Conservation (phyloP, 176 grass and related monocot genomes). For the Typha latifolia region DNA sequence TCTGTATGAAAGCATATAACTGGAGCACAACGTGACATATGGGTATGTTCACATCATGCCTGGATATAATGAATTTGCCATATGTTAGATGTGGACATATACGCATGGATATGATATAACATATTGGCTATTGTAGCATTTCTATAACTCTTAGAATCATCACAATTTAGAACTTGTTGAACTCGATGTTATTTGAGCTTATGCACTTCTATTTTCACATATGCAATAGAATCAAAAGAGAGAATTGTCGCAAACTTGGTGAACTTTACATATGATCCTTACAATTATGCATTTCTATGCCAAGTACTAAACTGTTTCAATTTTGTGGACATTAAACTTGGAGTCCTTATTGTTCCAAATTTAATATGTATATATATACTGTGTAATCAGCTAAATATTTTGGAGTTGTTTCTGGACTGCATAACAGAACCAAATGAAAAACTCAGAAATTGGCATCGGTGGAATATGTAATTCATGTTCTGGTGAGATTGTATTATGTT, state of each 20-base stretch:
- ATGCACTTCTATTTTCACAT: neutral
- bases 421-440: constrained; percentile 91
- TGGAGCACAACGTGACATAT: too few species aligned
- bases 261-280: constrained; percentile 83
- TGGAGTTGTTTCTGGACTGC: constrained; percentile 89
- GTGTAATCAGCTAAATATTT: constrained; percentile 61
- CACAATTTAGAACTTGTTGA: neutral
- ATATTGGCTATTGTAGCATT: too few species aligned
- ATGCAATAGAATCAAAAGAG: constrained; percentile 65
- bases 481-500: constrained; percentile 26
- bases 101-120: too few species aligned
- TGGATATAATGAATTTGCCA: too few species aligned
- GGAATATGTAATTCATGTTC: constrained; percentile 76
- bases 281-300: constrained; percentile 63
- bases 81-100: too few species aligned
- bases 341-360: neutral
- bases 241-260: constrained; percentile 68
- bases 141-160: neutral
- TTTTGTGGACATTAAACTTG: neutral
- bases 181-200: neutral
- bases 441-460: constrained; percentile 63
- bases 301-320: constrained; percentile 34
- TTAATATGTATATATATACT: neutral
- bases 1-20: too few species aligned
- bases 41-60: too few species aligned